phyloP scores from a whole-genome alignment of 768 basidiomycete genomes.

The Cystofilobasidium macerans region DNA sequence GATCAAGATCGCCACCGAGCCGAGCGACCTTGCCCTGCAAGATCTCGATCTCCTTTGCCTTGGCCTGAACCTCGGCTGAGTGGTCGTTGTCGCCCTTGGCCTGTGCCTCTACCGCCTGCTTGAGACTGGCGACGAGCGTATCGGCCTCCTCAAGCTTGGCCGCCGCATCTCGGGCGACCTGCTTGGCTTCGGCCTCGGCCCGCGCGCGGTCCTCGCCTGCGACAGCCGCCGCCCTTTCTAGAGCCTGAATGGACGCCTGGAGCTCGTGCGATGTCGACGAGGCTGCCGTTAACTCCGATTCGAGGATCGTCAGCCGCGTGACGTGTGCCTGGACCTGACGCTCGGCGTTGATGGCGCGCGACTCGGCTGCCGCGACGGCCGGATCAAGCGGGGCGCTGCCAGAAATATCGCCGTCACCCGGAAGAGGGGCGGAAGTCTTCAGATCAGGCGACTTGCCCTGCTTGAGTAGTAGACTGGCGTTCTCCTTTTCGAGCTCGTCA shows the following conservation, averaged over 20 bases:
- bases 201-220: constrained; percentile 44
- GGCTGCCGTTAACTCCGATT: constrained; percentile 17
- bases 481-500: constrained; percentile 60
- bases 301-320: constrained; percentile 20
- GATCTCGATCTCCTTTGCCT: constrained; percentile 22
- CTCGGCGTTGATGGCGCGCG: constrained; percentile 21
- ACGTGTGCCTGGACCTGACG: constrained; percentile 22
- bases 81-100: neutral
- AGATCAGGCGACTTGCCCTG: neutral
- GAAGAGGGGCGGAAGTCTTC: neutral
- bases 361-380: neutral
- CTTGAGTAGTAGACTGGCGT: constrained; percentile 44
- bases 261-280: constrained; percentile 2
- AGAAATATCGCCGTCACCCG: neutral
- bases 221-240: constrained; percentile 44
- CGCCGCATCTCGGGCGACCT: constrained; percentile 40
- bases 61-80: constrained; percentile 8
- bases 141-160: constrained; percentile 37
- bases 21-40: constrained; percentile 12
- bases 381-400: neutral
- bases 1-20: constrained; percentile 40
- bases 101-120: constrained; percentile 33
- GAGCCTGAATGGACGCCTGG: constrained; percentile 38
- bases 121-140: constrained; percentile 37
- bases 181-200: constrained; percentile 42